These are phyloP conservation scores for Fraxinus sp. DNA, from an alignment of 305 asterid species.

Conservation along the genomic window DNA sequence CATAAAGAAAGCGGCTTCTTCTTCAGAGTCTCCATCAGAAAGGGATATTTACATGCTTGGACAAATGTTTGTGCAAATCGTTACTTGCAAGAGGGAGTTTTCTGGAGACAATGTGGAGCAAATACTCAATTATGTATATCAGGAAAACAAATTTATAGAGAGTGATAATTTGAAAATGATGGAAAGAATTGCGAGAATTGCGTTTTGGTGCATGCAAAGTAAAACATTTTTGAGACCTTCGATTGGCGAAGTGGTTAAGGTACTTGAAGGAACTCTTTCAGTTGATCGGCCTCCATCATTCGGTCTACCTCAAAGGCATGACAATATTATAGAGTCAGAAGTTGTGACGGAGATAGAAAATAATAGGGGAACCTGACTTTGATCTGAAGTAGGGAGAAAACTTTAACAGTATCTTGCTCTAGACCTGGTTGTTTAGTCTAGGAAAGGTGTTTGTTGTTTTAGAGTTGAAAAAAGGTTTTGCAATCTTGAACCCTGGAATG, in stretches of 20 bases:
- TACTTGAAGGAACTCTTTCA: conserved; percentile 63
- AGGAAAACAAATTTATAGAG: conserved; percentile 22
- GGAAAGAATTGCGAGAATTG: conserved; percentile 55
- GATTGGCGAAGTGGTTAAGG: conserved; percentile 64
- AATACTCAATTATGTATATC: conserved; percentile 31
- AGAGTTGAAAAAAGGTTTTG: conserved; percentile 2
- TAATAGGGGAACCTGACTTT: conserved; percentile 20
- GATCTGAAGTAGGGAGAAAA: conserved; percentile 9
- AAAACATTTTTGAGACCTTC: conserved; percentile 66
- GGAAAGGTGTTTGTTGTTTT: conserved; percentile 16
- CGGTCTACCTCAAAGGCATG: conserved; percentile 31
- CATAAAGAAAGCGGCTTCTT: conserved; percentile 33
- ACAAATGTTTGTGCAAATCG: conserved; percentile 47
- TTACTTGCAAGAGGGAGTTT: conserved; percentile 42
- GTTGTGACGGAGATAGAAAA: conserved; percentile 39
- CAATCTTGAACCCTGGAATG: conserved; percentile 13
- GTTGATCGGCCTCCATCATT: conserved; percentile 61
- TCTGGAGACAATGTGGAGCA: conserved; percentile 30
- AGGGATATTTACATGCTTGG: conserved; percentile 61
- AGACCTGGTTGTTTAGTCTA: conserved; percentile 27
- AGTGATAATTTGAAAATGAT: conserved; percentile 33
- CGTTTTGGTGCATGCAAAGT: conserved; percentile 69
- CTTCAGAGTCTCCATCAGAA: conserved; percentile 64
- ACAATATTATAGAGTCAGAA: conserved; percentile 19
- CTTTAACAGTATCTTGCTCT: conserved; percentile 28